Evolutionary conservation across 2,329 filamentous ascomycete species (phyloP), one percentile per base, ranked within the genome.

Genomic region (Fusarium piperis): DNA sequence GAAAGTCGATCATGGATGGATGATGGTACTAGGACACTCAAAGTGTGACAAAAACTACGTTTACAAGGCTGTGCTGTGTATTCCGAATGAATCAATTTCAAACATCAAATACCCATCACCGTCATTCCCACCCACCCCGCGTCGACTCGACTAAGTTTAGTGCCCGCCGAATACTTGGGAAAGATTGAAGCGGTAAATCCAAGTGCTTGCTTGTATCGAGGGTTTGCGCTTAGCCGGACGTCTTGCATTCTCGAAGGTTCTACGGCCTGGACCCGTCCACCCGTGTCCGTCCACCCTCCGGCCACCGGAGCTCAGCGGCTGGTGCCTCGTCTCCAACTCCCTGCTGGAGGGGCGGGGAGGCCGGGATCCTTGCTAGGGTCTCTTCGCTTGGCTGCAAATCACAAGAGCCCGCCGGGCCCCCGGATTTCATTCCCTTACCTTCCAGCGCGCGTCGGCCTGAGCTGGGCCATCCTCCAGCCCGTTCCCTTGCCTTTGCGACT

Each of bases 161-260:
- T 75, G 74, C 70, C 74, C 74, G 68, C 39, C 62, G 39, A 56
- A 32, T 53, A 64, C 59, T 36, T 64, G 57, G 59, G 56, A 65
- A 71, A 57, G 57, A 59, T 57, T 48, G 46, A 55, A 41, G 61
- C 41, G 48, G 57, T 44, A 44, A 46, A 30, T 23, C 33, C 68
- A 62, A 7, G 32, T 35, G 32, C 52, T 66, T 35, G 32, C 52
- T 66, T 64, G 65, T 80, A 81, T 68, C 79, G 81, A 73, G 79
- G 78, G 56, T 58, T 77, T 83, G 80, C 79, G 79, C 55, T 68
- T 82, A 83, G 67, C 62, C 72, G 65, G 62, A 74, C 60, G 72
- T 62, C n/a, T n/a, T n/a, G n/a, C 75, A 76, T 84, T 84, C 83
- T 83, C 82, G 83, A 84, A 84, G 80, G 74, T 84, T 84, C 23